phyloP scores from a whole-genome alignment of 1,139 yeast genomes.

The Maudiozyma humilis region DNA sequence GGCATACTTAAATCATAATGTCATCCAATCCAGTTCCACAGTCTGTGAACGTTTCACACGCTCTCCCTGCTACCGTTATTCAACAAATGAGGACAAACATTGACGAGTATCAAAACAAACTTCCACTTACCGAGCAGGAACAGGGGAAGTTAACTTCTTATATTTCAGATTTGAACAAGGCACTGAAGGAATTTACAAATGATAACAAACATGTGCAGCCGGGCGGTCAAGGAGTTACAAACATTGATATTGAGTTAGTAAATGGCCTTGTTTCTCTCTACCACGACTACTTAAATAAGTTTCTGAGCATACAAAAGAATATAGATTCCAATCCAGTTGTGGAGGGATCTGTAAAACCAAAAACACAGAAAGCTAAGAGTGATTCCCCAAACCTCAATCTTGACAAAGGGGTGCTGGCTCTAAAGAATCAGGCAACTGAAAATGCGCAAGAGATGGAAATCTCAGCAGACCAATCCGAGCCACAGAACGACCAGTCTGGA shows the following conservation, averaged over 20 bases:
- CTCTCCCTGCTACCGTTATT: slow-evolving; percentile 25
- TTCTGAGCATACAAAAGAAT: slow-evolving; percentile 13
- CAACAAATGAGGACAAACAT: slow-evolving; percentile 24
- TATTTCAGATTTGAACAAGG: slow-evolving; percentile 18
- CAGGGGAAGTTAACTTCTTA: slow-evolving; percentile 18
- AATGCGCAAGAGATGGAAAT: too few relatives aligned
- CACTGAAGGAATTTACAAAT: slow-evolving; percentile 21
- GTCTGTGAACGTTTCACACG: slow-evolving; percentile 28
- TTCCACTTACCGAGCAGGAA: slow-evolving; percentile 16
- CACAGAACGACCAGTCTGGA: neutral
- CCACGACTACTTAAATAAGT: slow-evolving; percentile 24
- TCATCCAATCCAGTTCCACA: slow-evolving; percentile 24
- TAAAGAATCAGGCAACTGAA: too few relatives aligned
- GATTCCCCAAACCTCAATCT: neutral
- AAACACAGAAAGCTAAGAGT: neutral
- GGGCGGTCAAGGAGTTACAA: slow-evolving; percentile 18
- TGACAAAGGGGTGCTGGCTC: slow-evolving; percentile 2
- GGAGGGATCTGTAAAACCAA: neutral
- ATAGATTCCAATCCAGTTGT: slow-evolving; percentile 3
- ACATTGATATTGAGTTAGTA: slow-evolving; percentile 25
- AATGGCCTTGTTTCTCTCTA: slow-evolving; percentile 28
- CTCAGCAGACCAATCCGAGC: too few relatives aligned
- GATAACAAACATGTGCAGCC: slow-evolving; percentile 27
- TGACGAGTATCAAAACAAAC: slow-evolving; percentile 13
- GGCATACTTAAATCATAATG: slow-evolving; percentile 9